Conservation (phyloP, 2,329 filamentous ascomycete genomes). For the Fusarium denticulatum region DNA sequence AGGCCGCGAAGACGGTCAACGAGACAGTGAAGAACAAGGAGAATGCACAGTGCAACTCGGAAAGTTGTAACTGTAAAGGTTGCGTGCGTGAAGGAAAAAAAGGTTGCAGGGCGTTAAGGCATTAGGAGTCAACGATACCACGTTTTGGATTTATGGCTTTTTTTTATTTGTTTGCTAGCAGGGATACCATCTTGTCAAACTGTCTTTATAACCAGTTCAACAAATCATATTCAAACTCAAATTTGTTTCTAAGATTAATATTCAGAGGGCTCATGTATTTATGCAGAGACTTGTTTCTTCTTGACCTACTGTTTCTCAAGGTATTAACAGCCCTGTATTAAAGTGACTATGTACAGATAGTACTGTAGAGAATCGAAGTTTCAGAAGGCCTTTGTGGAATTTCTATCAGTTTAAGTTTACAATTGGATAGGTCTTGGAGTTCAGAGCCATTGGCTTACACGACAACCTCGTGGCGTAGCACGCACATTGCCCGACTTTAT, state of each 20-base stretch:
- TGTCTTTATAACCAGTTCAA: background rate
- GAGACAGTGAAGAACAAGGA: background rate
- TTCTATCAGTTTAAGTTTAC: background rate
- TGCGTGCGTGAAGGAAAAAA: background rate
- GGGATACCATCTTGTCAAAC: background rate
- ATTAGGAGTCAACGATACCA: slow-evolving; percentile 39
- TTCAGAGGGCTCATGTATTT: background rate
- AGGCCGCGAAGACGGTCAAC: background rate
- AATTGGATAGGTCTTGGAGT: background rate
- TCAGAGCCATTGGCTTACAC: background rate
- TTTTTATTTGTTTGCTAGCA: background rate
- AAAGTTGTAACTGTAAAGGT: background rate
- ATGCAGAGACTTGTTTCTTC: background rate
- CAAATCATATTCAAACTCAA: background rate
- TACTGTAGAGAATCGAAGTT: too few species aligned
- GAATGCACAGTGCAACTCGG: background rate
- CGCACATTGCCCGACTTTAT: background rate
- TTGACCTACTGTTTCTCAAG: background rate
- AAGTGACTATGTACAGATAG: background rate
- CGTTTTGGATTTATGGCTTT: slow-evolving; percentile 10
- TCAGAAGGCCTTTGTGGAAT: background rate
- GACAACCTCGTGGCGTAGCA: too few species aligned
- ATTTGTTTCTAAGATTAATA: background rate
- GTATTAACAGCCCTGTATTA: background rate
- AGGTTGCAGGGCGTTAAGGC: slow-evolving; percentile 24